Conservation (phyloP, 441 rosid species). For the Bocquillonia castaneifolia region DNA sequence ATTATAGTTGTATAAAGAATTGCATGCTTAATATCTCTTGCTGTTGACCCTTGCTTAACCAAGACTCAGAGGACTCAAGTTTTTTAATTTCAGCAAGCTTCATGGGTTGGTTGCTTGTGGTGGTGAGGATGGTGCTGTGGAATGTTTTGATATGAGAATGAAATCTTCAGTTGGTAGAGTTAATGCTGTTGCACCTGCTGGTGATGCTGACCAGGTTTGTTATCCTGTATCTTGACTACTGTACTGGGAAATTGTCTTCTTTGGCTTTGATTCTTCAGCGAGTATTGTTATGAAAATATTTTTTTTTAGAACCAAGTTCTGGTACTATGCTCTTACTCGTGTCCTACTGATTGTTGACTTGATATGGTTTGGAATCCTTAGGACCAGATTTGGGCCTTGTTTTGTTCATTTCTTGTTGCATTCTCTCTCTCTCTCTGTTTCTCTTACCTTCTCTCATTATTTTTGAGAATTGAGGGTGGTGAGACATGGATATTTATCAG, state of each 20-base stretch:
- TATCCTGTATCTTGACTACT: slow-evolving; percentile 14
- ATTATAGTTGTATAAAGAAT: neutral
- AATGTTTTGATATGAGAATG: slow-evolving; percentile 82
- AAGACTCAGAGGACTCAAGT: slow-evolving; percentile 20
- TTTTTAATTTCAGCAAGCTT: slow-evolving; percentile 46
- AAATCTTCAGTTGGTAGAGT: slow-evolving; percentile 78
- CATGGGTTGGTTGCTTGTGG: slow-evolving; percentile 97
- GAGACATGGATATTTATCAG: neutral
- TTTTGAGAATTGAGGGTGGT: neutral
- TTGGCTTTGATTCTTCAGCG: neutral
- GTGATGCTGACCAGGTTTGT: slow-evolving; percentile 59
- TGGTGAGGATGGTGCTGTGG: slow-evolving; percentile 92
- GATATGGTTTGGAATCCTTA: neutral
- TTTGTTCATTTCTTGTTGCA: slow-evolving; percentile 6
- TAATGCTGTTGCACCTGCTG: slow-evolving; percentile 66
- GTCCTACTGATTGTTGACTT: neutral
- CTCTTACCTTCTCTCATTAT: neutral
- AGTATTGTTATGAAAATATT: neutral
- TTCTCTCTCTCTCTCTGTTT: neutral
- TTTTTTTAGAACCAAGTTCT: neutral
- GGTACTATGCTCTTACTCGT: neutral
- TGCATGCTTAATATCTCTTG: slow-evolving; percentile 3
- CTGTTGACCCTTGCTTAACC: slow-evolving; percentile 13
- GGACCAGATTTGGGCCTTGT: neutral
- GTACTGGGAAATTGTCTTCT: slow-evolving; percentile 16